Base-by-base conservation (phyloP, 768 basidiomycete species). In the Kwoniella bestiolae region DNA sequence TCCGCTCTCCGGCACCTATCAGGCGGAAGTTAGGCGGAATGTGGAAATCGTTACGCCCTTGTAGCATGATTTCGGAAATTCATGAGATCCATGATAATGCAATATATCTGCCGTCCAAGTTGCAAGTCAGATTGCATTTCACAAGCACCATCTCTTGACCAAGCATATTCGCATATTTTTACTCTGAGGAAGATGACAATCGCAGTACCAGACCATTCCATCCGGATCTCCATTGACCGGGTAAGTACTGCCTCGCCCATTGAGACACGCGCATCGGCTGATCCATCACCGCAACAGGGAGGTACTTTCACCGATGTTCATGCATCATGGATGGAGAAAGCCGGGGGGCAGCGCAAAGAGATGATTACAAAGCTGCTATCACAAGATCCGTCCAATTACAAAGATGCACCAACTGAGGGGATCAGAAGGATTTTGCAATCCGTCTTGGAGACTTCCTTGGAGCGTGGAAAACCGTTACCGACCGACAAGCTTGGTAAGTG, bases 341-440 rank as follows among this genome's bases (percentile, higher is more conserved):
- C n/a, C n/a, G n/a, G n/a, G n/a, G n/a, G n/a, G n/a, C n/a, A 69
- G 49, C 32, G 72, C 66, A 64, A 78, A 92, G 55, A 89, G 32
- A 58, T 65, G 21, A 45, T 97, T n/a, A 88, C 94, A 53, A 98
- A 98, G 79, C 87, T 98, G 0, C 82, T 97, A 41, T 94, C 92
- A 0, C 90, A 92, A 80, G 94, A 98, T 82, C 87, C 90, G 0
- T 83, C 82, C n/a, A 79, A 79, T 51, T 98, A 98, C 80, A 81
- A 82, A 3, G 94, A 96, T 82, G 94, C 94, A 0, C 94, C 94
- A 0, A 95, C 93, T 0, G 94, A 97, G 80, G 94, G 93, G 0
- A 92, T 94, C 66, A 84, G 95, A 8, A 85, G 95, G 18, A 86
- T 95, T 2, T 80, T 98, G 3, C 92, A 96, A 82, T 84, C 84